These are phyloP conservation scores for Boletellus ananiceps DNA, from an alignment of 768 basidiomycete species.

Conservation along the genomic window DNA sequence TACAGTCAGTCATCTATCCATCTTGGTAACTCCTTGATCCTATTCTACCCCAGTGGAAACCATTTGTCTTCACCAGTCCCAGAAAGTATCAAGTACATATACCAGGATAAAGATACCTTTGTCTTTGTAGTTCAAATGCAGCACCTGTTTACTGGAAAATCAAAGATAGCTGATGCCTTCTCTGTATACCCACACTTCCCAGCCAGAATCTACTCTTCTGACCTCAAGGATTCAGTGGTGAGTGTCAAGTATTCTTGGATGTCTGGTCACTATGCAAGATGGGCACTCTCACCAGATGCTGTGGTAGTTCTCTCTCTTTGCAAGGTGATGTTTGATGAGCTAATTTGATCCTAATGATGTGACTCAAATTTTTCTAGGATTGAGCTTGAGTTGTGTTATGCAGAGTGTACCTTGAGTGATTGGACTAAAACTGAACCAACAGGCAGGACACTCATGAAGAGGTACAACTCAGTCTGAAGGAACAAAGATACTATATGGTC, in stretches of 20 bases:
- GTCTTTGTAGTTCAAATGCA: slow-evolving; percentile 1
- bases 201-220: background rate
- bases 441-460: too few species aligned
- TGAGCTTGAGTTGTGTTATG: too few species aligned
- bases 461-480: too few species aligned
- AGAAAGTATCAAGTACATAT: slow-evolving; percentile 9
- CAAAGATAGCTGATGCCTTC: background rate
- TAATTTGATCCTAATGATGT: too few species aligned
- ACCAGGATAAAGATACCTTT: background rate
- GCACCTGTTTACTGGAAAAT: background rate
- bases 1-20: slow-evolving; percentile 6
- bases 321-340: too few species aligned
- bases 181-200: slow-evolving; percentile 3
- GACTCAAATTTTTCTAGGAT: too few species aligned
- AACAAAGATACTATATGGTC: too few species aligned
- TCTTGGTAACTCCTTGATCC: slow-evolving; percentile 4
- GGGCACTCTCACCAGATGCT: background rate
- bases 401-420: too few species aligned
- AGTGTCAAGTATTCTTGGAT: background rate
- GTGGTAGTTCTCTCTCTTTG: slow-evolving; percentile 2
- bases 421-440: too few species aligned
- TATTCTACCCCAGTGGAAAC: slow-evolving; percentile 5
- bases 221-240: background rate
- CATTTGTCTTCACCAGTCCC: background rate
- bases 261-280: background rate